These are phyloP conservation scores for Fusarium aywerte DNA, from an alignment of 2,329 filamentous ascomycete genomes.

Conservation along the genomic window DNA sequence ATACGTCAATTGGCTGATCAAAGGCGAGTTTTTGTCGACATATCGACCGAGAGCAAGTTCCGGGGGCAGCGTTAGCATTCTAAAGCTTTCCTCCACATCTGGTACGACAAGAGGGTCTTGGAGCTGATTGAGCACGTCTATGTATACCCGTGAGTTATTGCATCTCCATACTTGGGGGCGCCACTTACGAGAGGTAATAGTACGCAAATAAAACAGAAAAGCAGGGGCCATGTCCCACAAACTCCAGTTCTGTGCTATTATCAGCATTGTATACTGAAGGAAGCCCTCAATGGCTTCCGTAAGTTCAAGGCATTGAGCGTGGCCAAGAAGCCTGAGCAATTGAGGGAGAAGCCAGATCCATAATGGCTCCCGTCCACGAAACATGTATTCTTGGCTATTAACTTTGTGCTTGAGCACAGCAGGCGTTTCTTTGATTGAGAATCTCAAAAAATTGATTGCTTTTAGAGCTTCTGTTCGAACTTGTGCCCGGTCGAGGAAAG, in stretches of 20 bases:
- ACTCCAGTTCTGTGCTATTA: constrained; percentile 55
- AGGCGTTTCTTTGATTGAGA: constrained; percentile 80
- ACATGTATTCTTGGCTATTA: constrained; percentile 56
- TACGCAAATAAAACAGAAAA: constrained; percentile 60
- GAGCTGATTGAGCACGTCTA: constrained; percentile 51
- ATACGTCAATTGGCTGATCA: constrained; percentile 52
- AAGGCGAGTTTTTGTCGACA: constrained; percentile 43
- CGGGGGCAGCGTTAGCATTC: constrained; percentile 54
- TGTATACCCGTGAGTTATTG: background rate
- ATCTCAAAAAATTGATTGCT: constrained; percentile 80
- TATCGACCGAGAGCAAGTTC: constrained; percentile 52
- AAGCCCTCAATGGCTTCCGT: constrained; percentile 64
- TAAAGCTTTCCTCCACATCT: constrained; percentile 44
- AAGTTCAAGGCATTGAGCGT: constrained; percentile 59
- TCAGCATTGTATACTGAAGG: constrained; percentile 60
- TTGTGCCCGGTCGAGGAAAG: constrained; percentile 68
- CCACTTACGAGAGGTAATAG: constrained; percentile 58
- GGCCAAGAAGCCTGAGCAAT: constrained; percentile 67
- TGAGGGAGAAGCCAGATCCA: constrained; percentile 73
- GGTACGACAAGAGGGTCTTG: constrained; percentile 48
- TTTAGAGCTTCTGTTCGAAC: constrained; percentile 71
- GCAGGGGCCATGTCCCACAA: constrained; percentile 62
- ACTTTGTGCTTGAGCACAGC: constrained; percentile 67
- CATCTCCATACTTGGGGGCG: background rate
- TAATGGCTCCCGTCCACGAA: constrained; percentile 68